Evolutionary conservation across 257 asterid species (phyloP).

Genomic region (Gentiana straminea): DNA sequence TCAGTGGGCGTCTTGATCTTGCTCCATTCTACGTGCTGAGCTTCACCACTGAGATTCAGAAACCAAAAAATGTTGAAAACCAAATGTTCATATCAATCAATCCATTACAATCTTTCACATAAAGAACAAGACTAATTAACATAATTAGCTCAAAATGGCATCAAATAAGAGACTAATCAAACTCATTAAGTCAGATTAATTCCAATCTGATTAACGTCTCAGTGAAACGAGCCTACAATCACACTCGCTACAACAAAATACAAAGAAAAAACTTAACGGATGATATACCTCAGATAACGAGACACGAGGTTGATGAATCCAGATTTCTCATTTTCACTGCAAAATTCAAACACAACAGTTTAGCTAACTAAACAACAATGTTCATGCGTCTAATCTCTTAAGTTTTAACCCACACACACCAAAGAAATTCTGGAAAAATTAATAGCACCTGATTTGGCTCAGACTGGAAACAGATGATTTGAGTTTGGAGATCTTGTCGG

Average conservation of each 20-base stretch:
- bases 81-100: not conserved
- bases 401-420: not conserved
- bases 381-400: not conserved
- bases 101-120: too few relatives aligned
- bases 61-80: not conserved
- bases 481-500: conserved; percentile 53
- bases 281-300: conserved; percentile 68
- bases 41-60: conserved; percentile 24
- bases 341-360: conserved; percentile 1
- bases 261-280: too few relatives aligned
- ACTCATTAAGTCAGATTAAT: too few relatives aligned
- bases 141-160: not conserved
- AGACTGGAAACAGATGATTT: conserved; percentile 49
- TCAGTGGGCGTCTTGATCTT: conserved; percentile 38
- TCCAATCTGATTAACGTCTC: too few relatives aligned
- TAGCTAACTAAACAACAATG: not conserved
- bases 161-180: too few relatives aligned
- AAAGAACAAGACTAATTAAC: not conserved
- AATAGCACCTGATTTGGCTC: conserved; percentile 53
- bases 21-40: conserved; percentile 29
- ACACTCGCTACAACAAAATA: not conserved
- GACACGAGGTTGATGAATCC: conserved; percentile 32
- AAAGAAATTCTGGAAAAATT: not conserved
- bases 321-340: conserved; percentile 75
- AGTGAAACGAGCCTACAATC: too few relatives aligned